These are phyloP conservation scores for Globisporangium viniferum DNA, from an alignment of 352 stramenopile genomes.

Conservation along the genomic window DNA sequence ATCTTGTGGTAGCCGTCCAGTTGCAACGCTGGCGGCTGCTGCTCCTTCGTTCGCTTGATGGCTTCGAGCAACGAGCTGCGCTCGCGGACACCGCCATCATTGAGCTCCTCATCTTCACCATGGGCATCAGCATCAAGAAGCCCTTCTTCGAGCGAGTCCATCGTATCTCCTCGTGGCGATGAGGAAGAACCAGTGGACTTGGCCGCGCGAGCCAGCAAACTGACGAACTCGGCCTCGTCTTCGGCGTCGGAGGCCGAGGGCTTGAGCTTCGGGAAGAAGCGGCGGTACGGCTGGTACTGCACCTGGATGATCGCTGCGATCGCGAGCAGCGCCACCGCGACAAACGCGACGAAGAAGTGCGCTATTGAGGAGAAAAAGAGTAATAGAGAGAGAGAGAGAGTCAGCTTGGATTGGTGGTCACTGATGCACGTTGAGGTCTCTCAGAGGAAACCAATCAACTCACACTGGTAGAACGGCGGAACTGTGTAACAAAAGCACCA, in stretches of 20 bases:
- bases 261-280: conserved; percentile 11
- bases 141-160: conserved; percentile 21
- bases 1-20: conserved; percentile 37
- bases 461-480: conserved; percentile 18
- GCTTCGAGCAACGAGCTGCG: conserved; percentile 25
- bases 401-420: neutral
- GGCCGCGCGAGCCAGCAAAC: conserved; percentile 10
- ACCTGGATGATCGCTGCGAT: conserved; percentile 18
- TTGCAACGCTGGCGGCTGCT: conserved; percentile 13
- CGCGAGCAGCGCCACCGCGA: conserved; percentile 15
- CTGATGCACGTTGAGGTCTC: neutral
- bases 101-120: neutral
- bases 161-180: neutral
- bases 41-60: conserved; percentile 30
- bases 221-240: conserved; percentile 12
- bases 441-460: neutral
- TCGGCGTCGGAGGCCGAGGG: conserved; percentile 8
- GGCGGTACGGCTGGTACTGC: conserved; percentile 19
- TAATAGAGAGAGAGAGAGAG: neutral
- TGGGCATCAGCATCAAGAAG: conserved; percentile 6
- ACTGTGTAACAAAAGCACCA: neutral
- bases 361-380: conserved; percentile 7
- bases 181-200: neutral
- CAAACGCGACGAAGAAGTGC: conserved; percentile 24
- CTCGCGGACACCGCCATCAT: neutral